Base-by-base conservation (phyloP, 345 rosid genomes). In the Noccaea bulbosa region DNA sequence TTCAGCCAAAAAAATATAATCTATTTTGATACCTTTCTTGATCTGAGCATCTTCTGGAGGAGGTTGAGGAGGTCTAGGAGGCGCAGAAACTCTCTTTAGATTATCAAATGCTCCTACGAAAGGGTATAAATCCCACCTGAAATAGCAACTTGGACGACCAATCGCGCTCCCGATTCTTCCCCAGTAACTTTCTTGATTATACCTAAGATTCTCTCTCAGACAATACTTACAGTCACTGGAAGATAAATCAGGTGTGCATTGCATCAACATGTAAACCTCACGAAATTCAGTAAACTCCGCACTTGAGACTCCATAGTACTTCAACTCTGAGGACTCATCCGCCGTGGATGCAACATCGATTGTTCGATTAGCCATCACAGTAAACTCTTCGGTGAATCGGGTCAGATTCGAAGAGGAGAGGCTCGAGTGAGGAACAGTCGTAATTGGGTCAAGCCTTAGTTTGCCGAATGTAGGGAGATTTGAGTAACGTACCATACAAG, bases 231-330 rank as follows among this genome's bases (percentile, higher is more conserved):
- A 86, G 39, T 78, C 77, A 40, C 20, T 32, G n/a, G 30, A 55
- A 2, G 83, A 73, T 15, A 86, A 6, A 53, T 89, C 95, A n/a
- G 92, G 85, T 10, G 82, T 78, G 67, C 95, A 86, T 41, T 83
- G 85, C 81, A 75, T 74, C 46, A 86, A 4, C 10, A 79, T 78
- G 64, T 81, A 81, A 12, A 81, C 78, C 2, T 24, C 78, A 1
- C 62, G 35, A 3, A 0, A 11, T 5, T 44, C 44, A 3, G 69
- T 57, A 30, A 76, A 11, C 17, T 48, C 67, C 3, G 80, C 76
- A 47, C 80, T 70, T 6, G 73, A 81, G 16, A 74, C 75, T 16
- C 68, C 85, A 65, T 61, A 85, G 6, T 70, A 76, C 58, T 86
- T 82, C 22, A 71, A 72, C 0, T 52, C 75, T 50, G 81, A 75